Evolutionary conservation across 495 filamentous ascomycete species (phyloP).

Genomic region (Penicillium taxi): DNA sequence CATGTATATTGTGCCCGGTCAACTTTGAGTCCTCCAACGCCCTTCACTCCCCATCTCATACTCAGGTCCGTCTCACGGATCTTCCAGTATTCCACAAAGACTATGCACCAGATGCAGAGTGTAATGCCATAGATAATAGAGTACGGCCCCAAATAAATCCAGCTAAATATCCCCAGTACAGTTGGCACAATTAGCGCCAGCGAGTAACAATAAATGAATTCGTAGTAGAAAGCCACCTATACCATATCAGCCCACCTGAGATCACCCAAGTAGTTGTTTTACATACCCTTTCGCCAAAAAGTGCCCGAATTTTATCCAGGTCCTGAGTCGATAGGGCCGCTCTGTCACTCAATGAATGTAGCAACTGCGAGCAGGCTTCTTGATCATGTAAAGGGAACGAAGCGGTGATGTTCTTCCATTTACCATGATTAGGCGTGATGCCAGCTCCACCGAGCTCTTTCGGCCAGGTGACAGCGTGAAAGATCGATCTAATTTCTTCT

Average conservation of each 20-base stretch:
- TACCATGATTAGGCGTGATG: conserved; percentile 68
- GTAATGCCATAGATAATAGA: conserved; percentile 71
- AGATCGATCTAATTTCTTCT: conserved; percentile 83
- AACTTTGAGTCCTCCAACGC: conserved; percentile 72
- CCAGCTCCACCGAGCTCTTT: conserved; percentile 78
- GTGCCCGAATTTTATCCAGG: conserved; percentile 69
- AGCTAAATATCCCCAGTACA: conserved; percentile 63
- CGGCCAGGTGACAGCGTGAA: conserved; percentile 77
- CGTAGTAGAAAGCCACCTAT: conserved; percentile 86
- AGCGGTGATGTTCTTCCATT: conserved; percentile 78
- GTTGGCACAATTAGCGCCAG: conserved; percentile 77
- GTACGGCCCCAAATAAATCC: conserved; percentile 72
- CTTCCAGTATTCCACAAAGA: conserved; percentile 96
- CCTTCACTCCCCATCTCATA: conserved; percentile 84
- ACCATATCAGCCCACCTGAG: not conserved
- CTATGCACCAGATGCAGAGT: conserved; percentile 73
- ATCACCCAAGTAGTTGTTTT: not conserved
- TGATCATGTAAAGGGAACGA: conserved; percentile 86
- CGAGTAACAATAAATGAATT: conserved; percentile 89
- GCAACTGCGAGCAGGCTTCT: conserved; percentile 74
- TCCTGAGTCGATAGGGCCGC: conserved; percentile 66
- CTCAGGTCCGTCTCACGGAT: conserved; percentile 83
- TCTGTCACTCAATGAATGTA: conserved; percentile 73
- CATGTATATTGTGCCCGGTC: conserved; percentile 69
- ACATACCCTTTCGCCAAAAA: conserved; percentile 76